phyloP scores from a whole-genome alignment of 306 rosid genomes.

The Adenanthera pavonina region DNA sequence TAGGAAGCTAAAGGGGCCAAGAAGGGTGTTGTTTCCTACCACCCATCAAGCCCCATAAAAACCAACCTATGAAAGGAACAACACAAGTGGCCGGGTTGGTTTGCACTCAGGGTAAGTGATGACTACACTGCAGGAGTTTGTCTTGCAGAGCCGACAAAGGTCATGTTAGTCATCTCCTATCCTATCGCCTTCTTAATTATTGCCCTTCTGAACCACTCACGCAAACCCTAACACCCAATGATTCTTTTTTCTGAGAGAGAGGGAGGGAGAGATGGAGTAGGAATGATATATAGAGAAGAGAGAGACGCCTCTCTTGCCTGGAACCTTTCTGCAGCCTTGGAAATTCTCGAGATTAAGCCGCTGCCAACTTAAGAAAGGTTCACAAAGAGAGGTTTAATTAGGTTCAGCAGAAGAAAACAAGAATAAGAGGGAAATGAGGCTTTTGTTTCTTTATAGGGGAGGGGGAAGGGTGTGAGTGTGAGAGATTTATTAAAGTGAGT shows the following conservation, averaged over 20 bases:
- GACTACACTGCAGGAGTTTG: constrained; percentile 38
- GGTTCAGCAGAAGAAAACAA: constrained; percentile 14
- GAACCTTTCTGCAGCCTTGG: constrained; percentile 56
- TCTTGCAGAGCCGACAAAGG: constrained; percentile 72
- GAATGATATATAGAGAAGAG: not conserved
- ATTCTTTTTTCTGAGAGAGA: constrained; percentile 17
- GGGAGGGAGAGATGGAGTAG: not conserved
- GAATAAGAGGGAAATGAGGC: constrained; percentile 3
- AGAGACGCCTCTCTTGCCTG: constrained; percentile 22
- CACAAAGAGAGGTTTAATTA: constrained; percentile 19
- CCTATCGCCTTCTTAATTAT: constrained; percentile 76
- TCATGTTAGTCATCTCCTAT: constrained; percentile 79
- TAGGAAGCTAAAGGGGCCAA: constrained; percentile 22
- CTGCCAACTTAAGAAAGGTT: constrained; percentile 20
- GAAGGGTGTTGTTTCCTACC: constrained; percentile 71
- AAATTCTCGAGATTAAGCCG: constrained; percentile 12
- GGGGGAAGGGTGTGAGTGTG: constrained; percentile 1
- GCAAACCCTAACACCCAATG: constrained; percentile 58
- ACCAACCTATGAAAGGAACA: constrained; percentile 45
- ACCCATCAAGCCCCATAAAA: constrained; percentile 65
- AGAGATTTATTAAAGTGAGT: constrained; percentile 46
- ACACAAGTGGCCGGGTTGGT: constrained; percentile 43
- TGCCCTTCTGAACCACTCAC: constrained; percentile 49
- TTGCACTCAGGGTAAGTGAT: constrained; percentile 51
- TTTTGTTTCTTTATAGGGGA: not conserved